phyloP scores from a whole-genome alignment of 2,329 filamentous ascomycete species.

The Emmonsiellopsis sp. region DNA sequence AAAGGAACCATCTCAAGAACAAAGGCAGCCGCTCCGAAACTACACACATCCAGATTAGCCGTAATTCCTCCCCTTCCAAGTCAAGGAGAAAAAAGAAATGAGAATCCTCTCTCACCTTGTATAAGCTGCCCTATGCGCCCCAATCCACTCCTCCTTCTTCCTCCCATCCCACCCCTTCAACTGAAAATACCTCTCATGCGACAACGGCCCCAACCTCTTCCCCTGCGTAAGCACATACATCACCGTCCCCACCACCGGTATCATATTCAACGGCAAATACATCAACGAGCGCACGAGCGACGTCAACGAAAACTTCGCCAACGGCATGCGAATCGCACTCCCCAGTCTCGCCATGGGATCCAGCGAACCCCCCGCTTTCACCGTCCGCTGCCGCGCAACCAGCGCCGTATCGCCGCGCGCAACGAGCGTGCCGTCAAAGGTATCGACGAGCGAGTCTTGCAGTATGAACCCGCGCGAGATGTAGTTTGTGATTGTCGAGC shows the following conservation, averaged over 20 bases:
- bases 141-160: slow-evolving; percentile 59
- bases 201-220: slow-evolving; percentile 43
- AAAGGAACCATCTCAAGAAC: slow-evolving; percentile 78
- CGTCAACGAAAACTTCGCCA: slow-evolving; percentile 42
- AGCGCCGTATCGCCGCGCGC: slow-evolving; percentile 48
- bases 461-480: slow-evolving; percentile 62
- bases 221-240: slow-evolving; percentile 73
- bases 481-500: slow-evolving; percentile 39
- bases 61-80: neutral
- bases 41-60: slow-evolving; percentile 10
- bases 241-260: slow-evolving; percentile 76
- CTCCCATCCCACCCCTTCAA: slow-evolving; percentile 69
- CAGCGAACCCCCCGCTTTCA: slow-evolving; percentile 41
- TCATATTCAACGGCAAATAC: slow-evolving; percentile 86
- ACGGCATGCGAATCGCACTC: slow-evolving; percentile 46
- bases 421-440: slow-evolving; percentile 67
- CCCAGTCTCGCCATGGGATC: slow-evolving; percentile 49
- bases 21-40: slow-evolving; percentile 66
- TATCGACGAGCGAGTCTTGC: slow-evolving; percentile 74
- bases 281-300: slow-evolving; percentile 69
- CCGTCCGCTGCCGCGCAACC: slow-evolving; percentile 63
- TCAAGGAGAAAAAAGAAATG: neutral
- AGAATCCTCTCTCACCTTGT: slow-evolving; percentile 53
- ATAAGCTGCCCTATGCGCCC: slow-evolving; percentile 64
- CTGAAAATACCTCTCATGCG: slow-evolving; percentile 69